phyloP scores from a whole-genome alignment of 768 basidiomycete species.

The Coprinopsis strossmayeri region DNA sequence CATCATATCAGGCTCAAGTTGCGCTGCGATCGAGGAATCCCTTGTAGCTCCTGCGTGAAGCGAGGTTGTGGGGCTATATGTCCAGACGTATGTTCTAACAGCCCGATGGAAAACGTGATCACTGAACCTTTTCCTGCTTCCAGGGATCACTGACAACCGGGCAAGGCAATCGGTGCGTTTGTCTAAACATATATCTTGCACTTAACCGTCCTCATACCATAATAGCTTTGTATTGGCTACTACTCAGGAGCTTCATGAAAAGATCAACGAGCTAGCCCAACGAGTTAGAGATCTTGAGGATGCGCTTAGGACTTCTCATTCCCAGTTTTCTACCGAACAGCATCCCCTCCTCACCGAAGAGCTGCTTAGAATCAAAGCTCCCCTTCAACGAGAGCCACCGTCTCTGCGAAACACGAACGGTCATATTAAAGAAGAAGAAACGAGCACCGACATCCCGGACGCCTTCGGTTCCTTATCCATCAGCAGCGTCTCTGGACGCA shows the following conservation, averaged over 20 bases:
- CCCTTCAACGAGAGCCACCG: slow-evolving; percentile 61
- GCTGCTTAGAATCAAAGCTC: slow-evolving; percentile 67
- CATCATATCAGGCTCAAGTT: slow-evolving; percentile 47
- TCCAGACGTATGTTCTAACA: slow-evolving; percentile 52
- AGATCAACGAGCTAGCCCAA: slow-evolving; percentile 65
- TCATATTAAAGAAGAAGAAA: slow-evolving; percentile 55
- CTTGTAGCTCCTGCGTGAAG: slow-evolving; percentile 77
- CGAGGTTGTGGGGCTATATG: slow-evolving; percentile 77
- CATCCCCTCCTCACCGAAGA: slow-evolving; percentile 72
- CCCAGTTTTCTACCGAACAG: slow-evolving; percentile 46
- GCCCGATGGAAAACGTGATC: no score
- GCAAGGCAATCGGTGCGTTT: slow-evolving; percentile 65
- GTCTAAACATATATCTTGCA: slow-evolving; percentile 2
- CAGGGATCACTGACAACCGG: slow-evolving; percentile 76
- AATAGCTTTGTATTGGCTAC: slow-evolving; percentile 74
- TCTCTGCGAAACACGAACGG: slow-evolving; percentile 31
- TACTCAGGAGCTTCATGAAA: slow-evolving; percentile 77
- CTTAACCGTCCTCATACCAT: no score
- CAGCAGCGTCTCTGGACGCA: slow-evolving; percentile 53
- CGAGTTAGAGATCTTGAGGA: slow-evolving; percentile 79
- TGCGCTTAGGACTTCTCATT: slow-evolving; percentile 53
- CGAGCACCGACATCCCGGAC: slow-evolving; percentile 63
- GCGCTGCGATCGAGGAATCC: slow-evolving; percentile 69
- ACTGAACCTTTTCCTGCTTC: slow-evolving; percentile 3
- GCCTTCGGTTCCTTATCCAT: slow-evolving; percentile 79